A percentile compares a stretch with the other conserved stretches of the same genome.
Conservation (phyloP, 2,329 filamentous ascomycete species). For the Cryphonectria nitschkei region DNA sequence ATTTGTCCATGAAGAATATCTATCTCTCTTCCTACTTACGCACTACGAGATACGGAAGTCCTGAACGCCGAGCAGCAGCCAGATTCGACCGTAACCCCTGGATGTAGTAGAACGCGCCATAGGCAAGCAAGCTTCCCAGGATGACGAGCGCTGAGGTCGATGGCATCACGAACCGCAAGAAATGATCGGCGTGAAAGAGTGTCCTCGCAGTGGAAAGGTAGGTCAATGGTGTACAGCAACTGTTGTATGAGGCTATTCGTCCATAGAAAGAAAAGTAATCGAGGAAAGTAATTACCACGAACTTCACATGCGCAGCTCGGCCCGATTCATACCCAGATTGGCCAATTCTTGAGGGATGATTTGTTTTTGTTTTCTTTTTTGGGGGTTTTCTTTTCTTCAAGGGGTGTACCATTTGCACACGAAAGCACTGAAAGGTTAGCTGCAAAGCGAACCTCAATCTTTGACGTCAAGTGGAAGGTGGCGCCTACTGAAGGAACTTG, state of each 20-base stretch:
- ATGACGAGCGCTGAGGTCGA: conserved; percentile 43
- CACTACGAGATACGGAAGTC: conserved; percentile 56
- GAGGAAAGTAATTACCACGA: background rate
- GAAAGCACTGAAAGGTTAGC: background rate
- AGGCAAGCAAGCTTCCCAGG: conserved; percentile 40
- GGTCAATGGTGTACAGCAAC: background rate
- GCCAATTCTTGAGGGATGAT: background rate
- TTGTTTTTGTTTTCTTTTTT: background rate
- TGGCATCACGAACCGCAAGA: conserved; percentile 37
- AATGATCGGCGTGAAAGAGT: background rate
- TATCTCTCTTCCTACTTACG: conserved; percentile 47
- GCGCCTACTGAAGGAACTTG: background rate
- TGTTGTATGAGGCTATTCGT: background rate
- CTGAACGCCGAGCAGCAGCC: conserved; percentile 52
- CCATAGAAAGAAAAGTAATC: background rate
- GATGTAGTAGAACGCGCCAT: conserved; percentile 38
- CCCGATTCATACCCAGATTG: background rate
- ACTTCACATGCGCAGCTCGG: background rate
- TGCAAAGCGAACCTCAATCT: background rate
- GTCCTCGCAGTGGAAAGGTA: background rate
- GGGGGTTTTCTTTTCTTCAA: background rate
- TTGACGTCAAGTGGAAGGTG: conserved; percentile 1
- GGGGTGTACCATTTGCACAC: background rate
- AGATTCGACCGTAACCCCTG: conserved; percentile 50
- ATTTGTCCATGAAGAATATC: background rate